Evolutionary conservation across 169 alveolate genomes (phyloP).

Genomic region (Amoebophrya sp.): DNA sequence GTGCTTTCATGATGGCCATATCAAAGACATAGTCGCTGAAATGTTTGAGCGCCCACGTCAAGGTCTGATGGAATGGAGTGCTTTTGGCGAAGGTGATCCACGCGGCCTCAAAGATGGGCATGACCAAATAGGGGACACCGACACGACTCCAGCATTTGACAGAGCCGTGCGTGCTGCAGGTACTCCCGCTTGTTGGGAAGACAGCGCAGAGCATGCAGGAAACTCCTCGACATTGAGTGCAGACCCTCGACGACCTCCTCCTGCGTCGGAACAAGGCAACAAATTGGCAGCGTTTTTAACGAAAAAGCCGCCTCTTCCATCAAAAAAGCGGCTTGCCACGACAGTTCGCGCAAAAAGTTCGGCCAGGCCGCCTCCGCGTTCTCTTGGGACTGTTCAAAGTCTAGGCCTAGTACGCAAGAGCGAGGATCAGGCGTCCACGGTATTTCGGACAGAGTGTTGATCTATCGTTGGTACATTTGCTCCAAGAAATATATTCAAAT

Average conservation of each 20-base stretch:
- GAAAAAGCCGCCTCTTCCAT: not conserved
- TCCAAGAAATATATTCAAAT: too few species aligned
- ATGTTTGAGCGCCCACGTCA: too few species aligned
- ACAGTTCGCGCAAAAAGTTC: not conserved
- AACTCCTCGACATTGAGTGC: not conserved
- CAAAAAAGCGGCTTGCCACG: not conserved
- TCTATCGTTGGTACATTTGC: too few species aligned
- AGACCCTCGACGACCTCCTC: not conserved
- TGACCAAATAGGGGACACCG: not conserved
- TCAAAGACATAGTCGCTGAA: too few species aligned
- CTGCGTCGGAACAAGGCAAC: not conserved
- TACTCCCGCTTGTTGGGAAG: not conserved
- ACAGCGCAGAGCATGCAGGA: not conserved
- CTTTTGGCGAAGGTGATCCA: not conserved
- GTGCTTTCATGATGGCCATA: too few species aligned
- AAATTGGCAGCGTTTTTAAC: not conserved
- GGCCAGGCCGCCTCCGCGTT: too few species aligned
- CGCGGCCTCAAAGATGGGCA: not conserved
- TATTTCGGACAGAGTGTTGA: too few species aligned
- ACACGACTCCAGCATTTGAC: not conserved
- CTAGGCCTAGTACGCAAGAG: not conserved
- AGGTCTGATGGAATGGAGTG: not conserved
- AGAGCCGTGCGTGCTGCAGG: not conserved
- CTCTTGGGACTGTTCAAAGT: not conserved
- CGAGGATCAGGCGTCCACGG: too few species aligned